These are phyloP conservation scores for Micractinium sp. DNA, from an alignment of 139 green algal species.

Conservation along the genomic window DNA sequence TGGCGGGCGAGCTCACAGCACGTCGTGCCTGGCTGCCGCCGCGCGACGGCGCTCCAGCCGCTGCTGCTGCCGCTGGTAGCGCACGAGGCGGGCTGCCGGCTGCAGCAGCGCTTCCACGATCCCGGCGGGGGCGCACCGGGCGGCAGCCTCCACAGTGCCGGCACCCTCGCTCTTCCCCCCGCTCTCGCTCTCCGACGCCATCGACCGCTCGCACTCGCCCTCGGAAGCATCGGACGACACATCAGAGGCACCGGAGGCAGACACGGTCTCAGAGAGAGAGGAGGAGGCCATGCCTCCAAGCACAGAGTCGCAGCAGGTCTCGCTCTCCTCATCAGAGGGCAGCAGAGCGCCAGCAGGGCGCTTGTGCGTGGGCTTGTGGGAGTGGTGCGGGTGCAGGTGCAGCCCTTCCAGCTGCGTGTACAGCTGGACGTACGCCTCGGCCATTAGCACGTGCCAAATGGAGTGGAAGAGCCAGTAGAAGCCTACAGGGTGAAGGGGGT, in stretches of 20 bases:
- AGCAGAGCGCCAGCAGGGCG: not conserved
- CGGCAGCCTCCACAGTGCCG: not conserved
- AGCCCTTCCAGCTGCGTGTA: slow-evolving; percentile 38
- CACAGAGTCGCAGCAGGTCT: not conserved
- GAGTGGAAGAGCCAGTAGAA: slow-evolving; percentile 57
- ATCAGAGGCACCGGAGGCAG: not conserved
- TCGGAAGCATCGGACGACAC: not conserved
- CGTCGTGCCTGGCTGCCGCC: not conserved
- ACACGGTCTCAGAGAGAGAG: not conserved
- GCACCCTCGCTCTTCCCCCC: not conserved
- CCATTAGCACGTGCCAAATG: slow-evolving; percentile 49
- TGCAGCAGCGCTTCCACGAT: not conserved
- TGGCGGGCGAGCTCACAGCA: not conserved
- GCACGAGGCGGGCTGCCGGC: not conserved
- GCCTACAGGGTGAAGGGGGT: not conserved
- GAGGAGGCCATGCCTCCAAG: not conserved
- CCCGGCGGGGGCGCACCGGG: not conserved
- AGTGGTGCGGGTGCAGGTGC: not conserved
- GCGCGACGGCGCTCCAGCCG: not conserved
- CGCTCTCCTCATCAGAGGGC: not conserved
- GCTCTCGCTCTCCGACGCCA: not conserved
- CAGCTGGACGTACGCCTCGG: slow-evolving; percentile 24
- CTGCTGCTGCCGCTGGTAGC: slow-evolving; percentile 2
- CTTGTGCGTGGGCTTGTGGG: no score
- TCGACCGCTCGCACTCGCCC: not conserved